phyloP scores from a whole-genome alignment of 164 flowering plant genomes.

The Tetracentron sinense region DNA sequence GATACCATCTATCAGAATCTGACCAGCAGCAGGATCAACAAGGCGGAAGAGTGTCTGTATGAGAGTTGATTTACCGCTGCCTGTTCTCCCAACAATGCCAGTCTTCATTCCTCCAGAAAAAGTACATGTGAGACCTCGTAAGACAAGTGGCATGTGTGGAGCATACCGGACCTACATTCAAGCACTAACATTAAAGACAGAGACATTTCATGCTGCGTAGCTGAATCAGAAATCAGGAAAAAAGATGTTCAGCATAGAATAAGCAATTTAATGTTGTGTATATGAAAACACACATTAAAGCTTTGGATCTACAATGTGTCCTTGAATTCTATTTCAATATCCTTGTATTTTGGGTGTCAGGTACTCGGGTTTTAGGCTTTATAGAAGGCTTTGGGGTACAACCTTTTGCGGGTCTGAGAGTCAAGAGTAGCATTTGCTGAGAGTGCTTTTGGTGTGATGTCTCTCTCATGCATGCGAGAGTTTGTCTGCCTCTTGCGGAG shows the following conservation, averaged over 20 bases:
- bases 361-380: no score
- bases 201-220: neutral
- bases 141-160: constrained; percentile 74
- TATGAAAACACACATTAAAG: no score
- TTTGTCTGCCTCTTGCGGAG: no score
- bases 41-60: constrained; percentile 71
- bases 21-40: constrained; percentile 63
- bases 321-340: no score
- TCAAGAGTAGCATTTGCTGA: no score
- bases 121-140: constrained; percentile 71
- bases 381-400: no score
- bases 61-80: constrained; percentile 85
- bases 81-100: constrained; percentile 85
- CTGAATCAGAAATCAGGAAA: neutral
- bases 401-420: no score
- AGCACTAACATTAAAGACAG: neutral
- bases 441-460: no score
- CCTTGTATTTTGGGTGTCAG: no score
- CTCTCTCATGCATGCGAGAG: no score
- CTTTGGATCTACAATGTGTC: no score
- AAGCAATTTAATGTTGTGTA: no score
- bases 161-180: constrained; percentile 65
- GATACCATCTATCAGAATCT: constrained; percentile 52
- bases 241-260: neutral
- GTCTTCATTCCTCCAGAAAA: constrained; percentile 65